These are phyloP conservation scores for Lablab purpureus DNA, from an alignment of 306 rosid genomes.

Conservation along the genomic window DNA sequence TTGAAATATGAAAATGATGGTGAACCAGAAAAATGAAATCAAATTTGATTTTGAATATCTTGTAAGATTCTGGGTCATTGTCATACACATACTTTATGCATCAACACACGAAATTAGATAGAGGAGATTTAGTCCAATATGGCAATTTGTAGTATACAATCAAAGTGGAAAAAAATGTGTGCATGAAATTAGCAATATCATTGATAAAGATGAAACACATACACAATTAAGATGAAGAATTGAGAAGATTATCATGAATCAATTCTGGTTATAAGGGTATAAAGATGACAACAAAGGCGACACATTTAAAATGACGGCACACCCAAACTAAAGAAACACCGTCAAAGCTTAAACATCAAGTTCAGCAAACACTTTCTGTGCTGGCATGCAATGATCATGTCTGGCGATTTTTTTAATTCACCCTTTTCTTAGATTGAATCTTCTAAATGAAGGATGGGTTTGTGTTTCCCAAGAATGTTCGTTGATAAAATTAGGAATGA, in stretches of 20 bases:
- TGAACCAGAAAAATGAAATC: conserved; percentile 46
- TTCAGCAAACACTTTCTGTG: conserved; percentile 30
- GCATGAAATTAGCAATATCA: not conserved
- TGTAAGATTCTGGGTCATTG: conserved; percentile 47
- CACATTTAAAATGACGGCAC: conserved; percentile 38
- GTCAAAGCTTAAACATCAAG: conserved; percentile 44
- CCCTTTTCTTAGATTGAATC: conserved; percentile 12
- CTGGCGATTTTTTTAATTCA: not conserved
- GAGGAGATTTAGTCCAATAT: conserved; percentile 3
- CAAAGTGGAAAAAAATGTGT: conserved; percentile 1
- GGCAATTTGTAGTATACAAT: not conserved
- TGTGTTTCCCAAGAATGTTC: not conserved
- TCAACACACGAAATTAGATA: conserved; percentile 28
- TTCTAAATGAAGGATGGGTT: conserved; percentile 22
- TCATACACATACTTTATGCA: conserved; percentile 40
- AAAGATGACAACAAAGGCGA: not conserved
- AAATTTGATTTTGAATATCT: conserved; percentile 49
- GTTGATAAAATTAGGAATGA: too few relatives aligned
- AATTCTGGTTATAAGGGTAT: not conserved
- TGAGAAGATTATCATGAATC: conserved; percentile 6
- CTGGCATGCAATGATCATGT: conserved; percentile 53
- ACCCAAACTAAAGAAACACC: conserved; percentile 47
- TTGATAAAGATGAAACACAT: conserved; percentile 29
- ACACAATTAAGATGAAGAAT: not conserved
- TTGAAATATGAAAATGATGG: conserved; percentile 30